Conservation (phyloP, 148 eudicot genomes). For the Chenopodium berlandieri region DNA sequence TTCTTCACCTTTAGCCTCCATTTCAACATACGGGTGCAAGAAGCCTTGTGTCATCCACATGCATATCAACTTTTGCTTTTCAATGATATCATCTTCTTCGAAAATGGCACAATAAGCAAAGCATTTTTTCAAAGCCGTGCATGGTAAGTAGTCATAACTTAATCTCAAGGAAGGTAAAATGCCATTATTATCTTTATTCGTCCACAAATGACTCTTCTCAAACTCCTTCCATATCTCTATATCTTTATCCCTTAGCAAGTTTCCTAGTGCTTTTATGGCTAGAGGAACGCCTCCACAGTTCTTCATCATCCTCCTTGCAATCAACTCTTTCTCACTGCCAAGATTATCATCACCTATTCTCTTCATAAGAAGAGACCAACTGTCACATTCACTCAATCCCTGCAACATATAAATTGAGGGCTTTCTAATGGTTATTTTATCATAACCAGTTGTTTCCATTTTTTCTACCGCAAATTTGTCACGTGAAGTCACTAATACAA, state of each 20-base stretch:
- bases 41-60: conserved; percentile 22
- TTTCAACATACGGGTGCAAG: conserved; percentile 12
- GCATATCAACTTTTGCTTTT: background rate
- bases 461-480: conserved; percentile 4
- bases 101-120: conserved; percentile 20
- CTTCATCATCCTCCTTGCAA: conserved; percentile 9
- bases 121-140: conserved; percentile 11
- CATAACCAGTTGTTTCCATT: background rate
- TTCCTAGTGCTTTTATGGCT: conserved; percentile 20
- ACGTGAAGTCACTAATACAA: conserved; percentile 15
- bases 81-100: conserved; percentile 7
- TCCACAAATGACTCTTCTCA: conserved; percentile 10
- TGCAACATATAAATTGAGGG: background rate
- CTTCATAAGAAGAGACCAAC: background rate
- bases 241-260: conserved; percentile 4
- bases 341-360: background rate
- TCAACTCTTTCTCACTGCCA: background rate
- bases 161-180: conserved; percentile 16
- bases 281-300: conserved; percentile 20
- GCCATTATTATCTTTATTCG: background rate
- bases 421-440: background rate
- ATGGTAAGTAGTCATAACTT: conserved; percentile 9
- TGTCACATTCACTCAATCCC: background rate
- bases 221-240: background rate
- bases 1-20: conserved; percentile 10